Conservation (phyloP, 73 alveolate genomes). For the Durusdinium trenchii region DNA sequence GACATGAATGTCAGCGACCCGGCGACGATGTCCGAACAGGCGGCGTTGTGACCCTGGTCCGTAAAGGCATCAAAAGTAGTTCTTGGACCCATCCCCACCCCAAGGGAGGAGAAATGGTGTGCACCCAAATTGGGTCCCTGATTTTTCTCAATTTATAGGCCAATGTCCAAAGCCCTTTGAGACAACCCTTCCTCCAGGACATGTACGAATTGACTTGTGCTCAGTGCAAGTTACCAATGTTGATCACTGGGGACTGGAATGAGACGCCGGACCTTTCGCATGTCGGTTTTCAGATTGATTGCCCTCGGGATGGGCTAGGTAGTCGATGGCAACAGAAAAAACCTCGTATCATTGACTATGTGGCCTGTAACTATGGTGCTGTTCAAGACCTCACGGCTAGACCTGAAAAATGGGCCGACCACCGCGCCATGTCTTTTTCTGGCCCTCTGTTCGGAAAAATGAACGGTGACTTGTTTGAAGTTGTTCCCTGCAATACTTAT, state of each 20-base stretch:
- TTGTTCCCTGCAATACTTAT: not conserved
- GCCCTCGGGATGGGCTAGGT: not conserved
- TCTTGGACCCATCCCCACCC: too few species aligned
- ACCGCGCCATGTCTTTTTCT: not conserved
- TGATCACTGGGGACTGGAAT: not conserved
- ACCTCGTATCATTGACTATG: not conserved
- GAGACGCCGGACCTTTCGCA: not conserved
- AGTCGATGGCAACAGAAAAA: not conserved
- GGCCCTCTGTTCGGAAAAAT: not conserved
- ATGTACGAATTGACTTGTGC: not conserved
- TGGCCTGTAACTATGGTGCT: too few species aligned
- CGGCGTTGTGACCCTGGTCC: too few species aligned
- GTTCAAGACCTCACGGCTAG: too few species aligned
- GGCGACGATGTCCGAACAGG: too few species aligned
- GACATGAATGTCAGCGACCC: too few species aligned
- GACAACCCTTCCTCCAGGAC: not conserved
- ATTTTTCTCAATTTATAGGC: not conserved
- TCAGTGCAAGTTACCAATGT: not conserved
- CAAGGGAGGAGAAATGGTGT: not conserved
- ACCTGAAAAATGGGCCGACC: not conserved
- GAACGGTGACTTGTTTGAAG: not conserved
- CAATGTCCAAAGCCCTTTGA: not conserved
- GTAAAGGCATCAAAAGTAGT: too few species aligned
- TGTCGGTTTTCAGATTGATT: not conserved
- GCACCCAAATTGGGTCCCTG: not conserved